A percentile compares a stretch with the other conserved stretches of the same genome.
phyloP scores from a whole-genome alignment of 2,329 filamentous ascomycete species.

The Catunica adiposa region DNA sequence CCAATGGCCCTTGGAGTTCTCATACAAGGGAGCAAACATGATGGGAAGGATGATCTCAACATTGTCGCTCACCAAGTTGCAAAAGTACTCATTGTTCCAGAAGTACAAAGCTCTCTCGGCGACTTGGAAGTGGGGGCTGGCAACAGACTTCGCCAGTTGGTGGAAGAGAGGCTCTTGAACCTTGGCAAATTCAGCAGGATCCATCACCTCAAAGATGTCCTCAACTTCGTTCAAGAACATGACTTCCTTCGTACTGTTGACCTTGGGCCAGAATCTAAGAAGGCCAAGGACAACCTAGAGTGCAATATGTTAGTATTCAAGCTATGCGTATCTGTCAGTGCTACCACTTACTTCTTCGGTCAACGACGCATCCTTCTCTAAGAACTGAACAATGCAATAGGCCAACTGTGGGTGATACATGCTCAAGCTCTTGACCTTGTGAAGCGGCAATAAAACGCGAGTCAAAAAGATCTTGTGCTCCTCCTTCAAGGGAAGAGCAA shows the following conservation, averaged over 20 bases:
- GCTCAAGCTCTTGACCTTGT: slow-evolving; percentile 97
- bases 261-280: slow-evolving; percentile 95
- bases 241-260: slow-evolving; percentile 98
- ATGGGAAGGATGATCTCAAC: slow-evolving; percentile 96
- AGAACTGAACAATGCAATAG: slow-evolving; percentile 96
- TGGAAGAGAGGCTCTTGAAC: slow-evolving; percentile 96
- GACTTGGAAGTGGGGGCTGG: slow-evolving; percentile 97
- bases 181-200: slow-evolving; percentile 94
- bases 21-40: slow-evolving; percentile 96
- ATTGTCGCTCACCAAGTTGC: slow-evolving; percentile 96
- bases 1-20: slow-evolving; percentile 99
- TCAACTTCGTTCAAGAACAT: slow-evolving; percentile 99
- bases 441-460: slow-evolving; percentile 75
- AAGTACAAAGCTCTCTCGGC: slow-evolving; percentile 95
- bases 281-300: slow-evolving; percentile 75
- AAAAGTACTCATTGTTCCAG: slow-evolving; percentile 99
- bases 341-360: slow-evolving; percentile 78
- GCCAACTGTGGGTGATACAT: slow-evolving; percentile 99
- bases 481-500: slow-evolving; percentile 89
- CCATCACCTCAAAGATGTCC: slow-evolving; percentile 99
- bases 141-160: slow-evolving; percentile 92
- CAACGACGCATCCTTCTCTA: slow-evolving; percentile 91
- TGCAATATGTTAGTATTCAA: slow-evolving; percentile 15
- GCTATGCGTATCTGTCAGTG: background rate
- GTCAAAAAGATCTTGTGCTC: slow-evolving; percentile 98